Evolutionary conservation across 2,329 filamentous ascomycete species (phyloP), one percentile per base, ranked within the genome.

Genomic region (Penicillium sp.): DNA sequence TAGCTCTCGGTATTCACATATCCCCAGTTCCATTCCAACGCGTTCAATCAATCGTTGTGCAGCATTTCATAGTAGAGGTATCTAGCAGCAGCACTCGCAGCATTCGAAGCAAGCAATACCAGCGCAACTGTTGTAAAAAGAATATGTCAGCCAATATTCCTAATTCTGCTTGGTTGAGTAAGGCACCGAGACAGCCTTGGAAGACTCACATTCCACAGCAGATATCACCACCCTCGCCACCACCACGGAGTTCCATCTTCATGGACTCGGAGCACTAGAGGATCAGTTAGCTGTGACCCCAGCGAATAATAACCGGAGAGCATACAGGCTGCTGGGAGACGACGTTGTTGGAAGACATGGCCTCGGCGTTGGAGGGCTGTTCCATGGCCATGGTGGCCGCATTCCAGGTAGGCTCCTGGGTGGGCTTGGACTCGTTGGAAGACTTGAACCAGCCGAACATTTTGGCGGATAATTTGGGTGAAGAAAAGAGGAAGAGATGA

Each of bases 391-490:
- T 46, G 15, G 53, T 52, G 16, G 53, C 34, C 19, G 48, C 48
- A 21, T 56, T 21, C 53, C 53, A 56, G 27, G 40, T 56, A 25
- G 33, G 33, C 41, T 56, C 53, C 41, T 56, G 48, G 15, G 44
- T 33, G 29, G 36, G 36, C 21, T 52, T 46, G n/a, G 53, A 34
- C 27, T 56, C 53, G 25, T 45, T 46, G 27, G 48, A 52, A 56
- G 53, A 52, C 40, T 56, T 46, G 41, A 56, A 52, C 53, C 53
- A 56, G 33, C 53, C 41, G 53, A 56, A 56, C 53, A 56, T 56
- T n/a, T 27, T 52, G 34, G 23, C 8, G 2, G 25, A 49, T 23
- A 3, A 11, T 19, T 11, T 23, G 8, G 23, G 11, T n/a, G 16
- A 21, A 10, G 15, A n/a, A n/a, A 29, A 43, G 11, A 33, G 31